Evolutionary conservation across 805 yeast genomes (phyloP).

Genomic region (Wickerhamomyces rabaulensis): DNA sequence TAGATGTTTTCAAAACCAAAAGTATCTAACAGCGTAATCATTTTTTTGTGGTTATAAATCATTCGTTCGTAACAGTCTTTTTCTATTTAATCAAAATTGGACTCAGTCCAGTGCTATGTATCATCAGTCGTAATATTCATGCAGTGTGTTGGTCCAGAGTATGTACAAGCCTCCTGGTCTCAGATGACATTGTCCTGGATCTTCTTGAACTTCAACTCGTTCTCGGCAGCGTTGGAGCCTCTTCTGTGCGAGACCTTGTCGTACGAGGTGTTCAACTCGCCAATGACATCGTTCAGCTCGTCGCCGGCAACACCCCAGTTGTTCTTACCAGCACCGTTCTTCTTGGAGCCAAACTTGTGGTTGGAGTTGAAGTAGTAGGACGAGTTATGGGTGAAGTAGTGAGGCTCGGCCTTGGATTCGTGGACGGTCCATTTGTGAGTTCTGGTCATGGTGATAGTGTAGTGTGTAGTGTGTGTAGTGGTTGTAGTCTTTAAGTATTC

Average conservation of each 20-base stretch:
- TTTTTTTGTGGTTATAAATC: background rate
- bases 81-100: too few species aligned
- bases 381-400: constrained; percentile 78
- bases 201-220: constrained; percentile 33
- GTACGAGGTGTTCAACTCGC: constrained; percentile 46
- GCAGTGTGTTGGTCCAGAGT: too few species aligned
- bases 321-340: constrained; percentile 78
- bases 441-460: constrained; percentile 52
- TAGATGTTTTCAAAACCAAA: too few species aligned
- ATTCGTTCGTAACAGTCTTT: too few species aligned
- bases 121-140: background rate
- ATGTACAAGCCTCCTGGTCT: too few species aligned
- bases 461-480: background rate
- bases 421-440: constrained; percentile 70
- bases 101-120: background rate
- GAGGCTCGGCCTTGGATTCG: constrained; percentile 54
- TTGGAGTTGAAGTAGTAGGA: constrained; percentile 64
- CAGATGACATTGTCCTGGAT: constrained; percentile 2
- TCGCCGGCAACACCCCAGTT: constrained; percentile 88
- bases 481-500: background rate
- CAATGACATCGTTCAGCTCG: constrained; percentile 60
- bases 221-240: constrained; percentile 42
- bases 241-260: constrained; percentile 43
- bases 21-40: background rate
- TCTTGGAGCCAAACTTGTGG: constrained; percentile 42